Conservation (phyloP, 345 rosid genomes). For the Psidium friedrichsthalianum region DNA sequence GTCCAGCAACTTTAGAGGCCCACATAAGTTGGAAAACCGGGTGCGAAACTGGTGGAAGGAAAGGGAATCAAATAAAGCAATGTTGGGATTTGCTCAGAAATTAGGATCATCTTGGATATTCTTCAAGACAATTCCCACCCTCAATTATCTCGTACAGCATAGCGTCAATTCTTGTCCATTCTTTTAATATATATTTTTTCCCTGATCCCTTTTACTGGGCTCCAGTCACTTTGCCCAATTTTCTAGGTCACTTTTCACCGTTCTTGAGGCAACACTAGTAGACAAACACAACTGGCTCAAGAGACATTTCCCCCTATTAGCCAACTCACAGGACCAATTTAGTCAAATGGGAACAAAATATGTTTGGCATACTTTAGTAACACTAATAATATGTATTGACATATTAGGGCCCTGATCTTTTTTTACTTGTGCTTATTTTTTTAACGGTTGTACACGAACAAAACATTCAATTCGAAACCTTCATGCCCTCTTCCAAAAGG, state of each 20-base stretch:
- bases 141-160: neutral
- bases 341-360: neutral
- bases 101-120: neutral
- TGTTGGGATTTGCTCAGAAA: slow-evolving; percentile 4
- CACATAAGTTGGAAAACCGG: slow-evolving; percentile 14
- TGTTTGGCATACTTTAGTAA: neutral
- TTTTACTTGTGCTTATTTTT: neutral
- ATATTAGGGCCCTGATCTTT: neutral
- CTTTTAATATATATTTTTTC: neutral
- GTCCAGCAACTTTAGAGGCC: slow-evolving; percentile 1
- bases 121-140: neutral
- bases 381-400: neutral
- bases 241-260: neutral
- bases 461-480: neutral
- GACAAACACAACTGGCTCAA: neutral
- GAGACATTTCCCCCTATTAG: neutral
- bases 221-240: neutral
- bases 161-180: neutral
- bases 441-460: neutral
- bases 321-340: neutral
- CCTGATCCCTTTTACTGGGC: neutral
- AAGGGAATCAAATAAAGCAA: slow-evolving; percentile 24
- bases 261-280: neutral
- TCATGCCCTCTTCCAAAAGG: neutral
- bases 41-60: slow-evolving; percentile 12